Evolutionary conservation across 129 eudicot genomes (phyloP), one percentile per base, ranked within the genome.

Genomic region (Daucus carota): DNA sequence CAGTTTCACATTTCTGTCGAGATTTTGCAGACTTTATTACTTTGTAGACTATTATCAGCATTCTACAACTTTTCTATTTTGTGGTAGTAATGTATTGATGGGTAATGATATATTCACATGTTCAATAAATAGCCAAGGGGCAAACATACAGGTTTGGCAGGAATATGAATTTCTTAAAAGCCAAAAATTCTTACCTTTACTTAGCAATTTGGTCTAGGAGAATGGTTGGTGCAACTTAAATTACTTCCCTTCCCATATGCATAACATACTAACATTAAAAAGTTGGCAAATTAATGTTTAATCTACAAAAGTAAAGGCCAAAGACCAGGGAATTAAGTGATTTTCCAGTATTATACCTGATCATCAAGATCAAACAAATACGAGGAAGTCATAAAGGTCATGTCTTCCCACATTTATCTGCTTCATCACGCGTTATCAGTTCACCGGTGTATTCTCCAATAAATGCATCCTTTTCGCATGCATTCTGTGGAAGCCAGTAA

Each of bases 401-500:
- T 95, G 91, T 91, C 87, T 86, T 94, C 54, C 96, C 97, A 70
- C 97, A 93, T 68, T 88, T 88, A 50, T 91, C 97, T 42, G 97
- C 99, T 91, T 94, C 99, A 78, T 89, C 87, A 48, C 89, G 99
- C 43, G 97, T 89, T 68, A 94, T 88, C 54, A 94, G 66, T 80
- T 94, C 99, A 63, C 99, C 97, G 15, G 89, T 91, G 83, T 91
- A 94, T 90, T 91, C 99, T 4, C 99, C 99, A 79, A 95, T 96
- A 81, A 84, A 89, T 76, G 91, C 99, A 75, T 95, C 90, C 80
- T 95, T 91, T 42, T 83, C 75, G 91, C 97, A 45, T 81, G 85
- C 36, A 82, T 91, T 91, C 99, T 94, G 95, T 31, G 62, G 76
- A 48, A 69, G n/a, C n/a, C n/a, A n/a, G 2, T 24, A 77, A 60